These are phyloP conservation scores for Austropuccinia psidii DNA, from an alignment of 1,284 basidiomycete species.

Conservation along the genomic window DNA sequence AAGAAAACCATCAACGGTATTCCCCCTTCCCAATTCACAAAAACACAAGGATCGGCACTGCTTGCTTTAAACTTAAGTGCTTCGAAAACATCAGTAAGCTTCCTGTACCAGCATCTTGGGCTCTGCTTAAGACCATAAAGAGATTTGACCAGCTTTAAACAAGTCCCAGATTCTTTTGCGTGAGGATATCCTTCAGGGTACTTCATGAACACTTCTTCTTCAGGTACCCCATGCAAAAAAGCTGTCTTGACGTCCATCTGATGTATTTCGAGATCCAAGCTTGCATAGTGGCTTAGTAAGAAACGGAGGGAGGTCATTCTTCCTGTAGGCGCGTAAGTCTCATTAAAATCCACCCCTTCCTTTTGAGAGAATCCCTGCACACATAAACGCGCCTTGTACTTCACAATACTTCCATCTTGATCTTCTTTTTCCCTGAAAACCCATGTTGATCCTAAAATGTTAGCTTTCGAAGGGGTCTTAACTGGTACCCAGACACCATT, in stretches of 20 bases:
- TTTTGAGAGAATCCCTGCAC: not conserved
- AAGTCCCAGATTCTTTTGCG: not conserved
- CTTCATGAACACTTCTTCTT: not conserved
- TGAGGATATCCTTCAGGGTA: not conserved
- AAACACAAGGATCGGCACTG: not conserved
- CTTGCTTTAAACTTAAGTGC: not conserved
- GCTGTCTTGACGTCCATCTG: not conserved
- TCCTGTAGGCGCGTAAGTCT: not conserved
- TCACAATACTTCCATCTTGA: not conserved
- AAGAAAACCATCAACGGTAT: not conserved
- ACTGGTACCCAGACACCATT: not conserved
- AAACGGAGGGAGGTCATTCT: not conserved
- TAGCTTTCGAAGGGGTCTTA: not conserved
- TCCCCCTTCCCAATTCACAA: not conserved
- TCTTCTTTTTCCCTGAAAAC: not conserved
- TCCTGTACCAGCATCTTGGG: not conserved
- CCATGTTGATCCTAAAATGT: not conserved
- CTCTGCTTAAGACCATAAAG: not conserved
- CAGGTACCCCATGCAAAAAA: not conserved
- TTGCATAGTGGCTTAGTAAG: not conserved
- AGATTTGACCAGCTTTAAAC: not conserved
- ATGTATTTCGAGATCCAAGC: not conserved
- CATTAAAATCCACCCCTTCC: not conserved
- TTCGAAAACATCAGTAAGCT: not conserved
- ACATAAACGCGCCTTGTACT: not conserved